Conservation (phyloP, 192 early-diverging fungal species). For the Lobosporangium transversale region DNA sequence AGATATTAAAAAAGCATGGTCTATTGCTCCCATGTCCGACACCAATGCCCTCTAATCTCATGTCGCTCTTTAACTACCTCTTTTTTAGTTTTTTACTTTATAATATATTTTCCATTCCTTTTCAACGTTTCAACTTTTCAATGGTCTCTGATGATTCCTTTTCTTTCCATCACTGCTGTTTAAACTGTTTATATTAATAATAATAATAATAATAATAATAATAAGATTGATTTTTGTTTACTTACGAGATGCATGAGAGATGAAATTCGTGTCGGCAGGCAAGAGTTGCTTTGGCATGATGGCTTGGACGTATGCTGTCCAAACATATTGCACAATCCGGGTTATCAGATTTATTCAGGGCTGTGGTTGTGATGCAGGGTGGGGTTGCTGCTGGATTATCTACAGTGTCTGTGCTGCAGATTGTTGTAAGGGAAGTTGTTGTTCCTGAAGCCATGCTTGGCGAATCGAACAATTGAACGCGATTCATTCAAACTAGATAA, state of each 20-base stretch:
- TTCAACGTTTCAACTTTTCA: too few species aligned
- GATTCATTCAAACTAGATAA: slow-evolving; percentile 7
- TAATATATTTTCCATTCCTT: too few species aligned
- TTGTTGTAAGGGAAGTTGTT: slow-evolving; percentile 3
- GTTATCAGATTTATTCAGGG: not conserved
- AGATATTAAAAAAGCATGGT: too few species aligned
- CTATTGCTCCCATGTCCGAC: too few species aligned
- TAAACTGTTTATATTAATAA: too few species aligned
- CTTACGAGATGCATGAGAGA: slow-evolving; percentile 54
- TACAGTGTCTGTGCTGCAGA: not conserved
- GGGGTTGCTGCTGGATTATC: not conserved
- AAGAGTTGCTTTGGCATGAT: slow-evolving; percentile 47
- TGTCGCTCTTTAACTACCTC: too few species aligned
- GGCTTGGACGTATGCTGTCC: slow-evolving; percentile 31
- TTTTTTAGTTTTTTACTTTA: too few species aligned
- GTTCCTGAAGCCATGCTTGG: not conserved
- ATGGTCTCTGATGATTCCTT: too few species aligned
- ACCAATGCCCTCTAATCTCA: too few species aligned
- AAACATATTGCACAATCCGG: slow-evolving; percentile 46
- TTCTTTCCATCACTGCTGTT: too few species aligned
- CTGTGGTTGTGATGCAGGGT: not conserved
- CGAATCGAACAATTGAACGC: slow-evolving; percentile 20
- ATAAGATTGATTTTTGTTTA: too few species aligned
- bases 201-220: not conserved
- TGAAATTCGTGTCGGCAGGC: slow-evolving; percentile 51